Percentiles rank a stretch among this genome's conserved stretches.
Conservation (phyloP, 495 filamentous ascomycete species). For the Cladorrhinum samala region DNA sequence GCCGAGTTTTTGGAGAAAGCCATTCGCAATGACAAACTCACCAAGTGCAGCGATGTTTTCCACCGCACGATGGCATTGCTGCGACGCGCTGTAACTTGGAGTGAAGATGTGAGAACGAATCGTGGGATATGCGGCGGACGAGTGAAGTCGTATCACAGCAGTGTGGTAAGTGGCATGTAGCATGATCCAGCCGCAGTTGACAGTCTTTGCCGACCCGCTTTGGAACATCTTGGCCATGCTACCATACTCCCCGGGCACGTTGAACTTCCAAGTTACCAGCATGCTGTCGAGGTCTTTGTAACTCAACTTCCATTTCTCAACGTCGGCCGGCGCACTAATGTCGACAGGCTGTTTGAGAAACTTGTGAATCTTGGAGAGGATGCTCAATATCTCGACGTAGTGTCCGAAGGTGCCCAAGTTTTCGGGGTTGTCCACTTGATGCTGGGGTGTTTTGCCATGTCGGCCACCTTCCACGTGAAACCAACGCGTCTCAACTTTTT, state of each 20-base stretch:
- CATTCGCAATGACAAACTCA: slow-evolving; percentile 64
- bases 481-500: slow-evolving; percentile 77
- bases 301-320: slow-evolving; percentile 80
- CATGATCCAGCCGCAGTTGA: slow-evolving; percentile 83
- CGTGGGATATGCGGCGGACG: slow-evolving; percentile 87
- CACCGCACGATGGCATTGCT: slow-evolving; percentile 73
- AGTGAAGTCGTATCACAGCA: slow-evolving; percentile 81
- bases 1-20: slow-evolving; percentile 70
- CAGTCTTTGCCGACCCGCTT: slow-evolving; percentile 53
- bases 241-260: slow-evolving; percentile 71
- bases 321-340: slow-evolving; percentile 73
- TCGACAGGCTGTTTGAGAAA: slow-evolving; percentile 85
- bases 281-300: slow-evolving; percentile 78
- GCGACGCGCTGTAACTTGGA: slow-evolving; percentile 73
- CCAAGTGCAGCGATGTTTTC: slow-evolving; percentile 76
- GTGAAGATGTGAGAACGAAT: slow-evolving; percentile 80
- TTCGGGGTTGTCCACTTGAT: slow-evolving; percentile 62
- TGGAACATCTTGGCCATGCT: slow-evolving; percentile 71
- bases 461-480: slow-evolving; percentile 52
- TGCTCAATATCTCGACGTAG: slow-evolving; percentile 79
- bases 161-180: slow-evolving; percentile 72
- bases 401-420: slow-evolving; percentile 81
- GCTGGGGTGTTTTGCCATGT: slow-evolving; percentile 40
- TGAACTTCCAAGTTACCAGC: slow-evolving; percentile 75
- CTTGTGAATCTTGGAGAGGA: slow-evolving; percentile 75